Evolutionary conservation across 495 filamentous ascomycete genomes (phyloP), one percentile per base, ranked within the genome.

Genomic region (Podospora comata): DNA sequence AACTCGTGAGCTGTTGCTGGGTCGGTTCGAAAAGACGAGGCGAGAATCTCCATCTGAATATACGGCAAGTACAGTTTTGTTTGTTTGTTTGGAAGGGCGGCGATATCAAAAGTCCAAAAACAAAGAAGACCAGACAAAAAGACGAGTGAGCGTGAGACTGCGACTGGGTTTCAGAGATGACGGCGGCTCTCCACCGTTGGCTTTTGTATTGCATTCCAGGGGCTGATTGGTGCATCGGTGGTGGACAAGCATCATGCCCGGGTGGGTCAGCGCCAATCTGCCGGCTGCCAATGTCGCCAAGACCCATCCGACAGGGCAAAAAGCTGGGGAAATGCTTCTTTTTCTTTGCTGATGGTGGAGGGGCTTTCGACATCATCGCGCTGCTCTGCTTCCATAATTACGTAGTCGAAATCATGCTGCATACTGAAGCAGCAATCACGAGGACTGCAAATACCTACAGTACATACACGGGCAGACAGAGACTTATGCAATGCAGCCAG

Each of bases 281-380:
- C 61, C 61, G 61, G 32, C n/a, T 63, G 28, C 32, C 61, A 63
- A 48, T 34, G 19, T 63, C 18, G 61, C 61, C 61, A 63, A 63
- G 61, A 26, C 59, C 0, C 59, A 28, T 30, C 16, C 59, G 59
- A 61, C 59, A 28, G 26, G 59, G 59, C n/a, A 15, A 61, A 61
- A 63, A 63, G 61, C 61, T 63, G 61, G 61, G 61, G 61, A 63
- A 63, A 63, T 63, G 61, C 61, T 63, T 63, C 61, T 63, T 61
- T 61, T 61, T 61, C 30, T 61, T 28, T 26, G 16, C 26, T 20
- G 19, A 58, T 58, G 56, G 23, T 58, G 56, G 56, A 58, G 56
- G 56, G 56, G 56, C 56, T 20, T 61, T 32, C 59, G 27, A 61
- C 59, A 32, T 62, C 26, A 34, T 18, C 30, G 27, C 26, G 60